These are phyloP conservation scores for Begonia peltatifolia DNA, from an alignment of 306 rosid genomes.

Conservation along the genomic window DNA sequence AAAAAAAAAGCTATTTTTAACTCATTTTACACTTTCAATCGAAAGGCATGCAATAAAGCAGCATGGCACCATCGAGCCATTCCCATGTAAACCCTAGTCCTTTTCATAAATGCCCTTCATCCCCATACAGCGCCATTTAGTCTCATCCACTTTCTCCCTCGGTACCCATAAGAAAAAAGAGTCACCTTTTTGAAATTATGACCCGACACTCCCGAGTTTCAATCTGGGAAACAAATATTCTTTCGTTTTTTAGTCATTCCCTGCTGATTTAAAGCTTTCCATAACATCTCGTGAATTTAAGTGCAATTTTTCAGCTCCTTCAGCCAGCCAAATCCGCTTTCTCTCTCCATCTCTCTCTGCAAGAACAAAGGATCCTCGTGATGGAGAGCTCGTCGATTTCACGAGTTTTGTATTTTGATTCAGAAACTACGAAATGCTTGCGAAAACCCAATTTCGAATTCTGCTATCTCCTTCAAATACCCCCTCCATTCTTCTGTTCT, in stretches of 20 bases:
- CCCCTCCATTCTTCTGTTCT: conserved; percentile 21
- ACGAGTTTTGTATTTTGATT: conserved; percentile 66
- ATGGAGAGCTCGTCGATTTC: conserved; percentile 81
- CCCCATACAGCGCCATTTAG: too few species aligned
- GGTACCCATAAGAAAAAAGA: too few species aligned
- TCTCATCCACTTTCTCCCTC: too few species aligned
- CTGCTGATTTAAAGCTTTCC: conserved; percentile 24
- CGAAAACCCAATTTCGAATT: conserved; percentile 17
- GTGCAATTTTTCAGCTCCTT: conserved; percentile 20
- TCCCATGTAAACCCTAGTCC: too few species aligned
- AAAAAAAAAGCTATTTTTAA: too few species aligned
- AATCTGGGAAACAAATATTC: conserved; percentile 1
- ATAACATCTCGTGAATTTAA: conserved; percentile 64
- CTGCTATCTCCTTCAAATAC: conserved; percentile 65
- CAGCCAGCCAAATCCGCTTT: conserved; percentile 2
- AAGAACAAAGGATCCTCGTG: conserved; percentile 79
- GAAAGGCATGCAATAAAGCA: too few species aligned
- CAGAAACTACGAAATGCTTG: conserved; percentile 14
- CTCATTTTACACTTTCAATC: too few species aligned
- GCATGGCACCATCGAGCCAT: too few species aligned
- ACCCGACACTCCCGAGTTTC: too few species aligned
- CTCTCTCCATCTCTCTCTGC: conserved; percentile 8
- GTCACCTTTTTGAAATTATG: too few species aligned
- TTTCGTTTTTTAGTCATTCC: conserved; percentile 2
- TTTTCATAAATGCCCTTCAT: too few species aligned